Evolutionary conservation across 2,329 filamentous ascomycete species (phyloP).

Genomic region (Diaporthe longicolla): DNA sequence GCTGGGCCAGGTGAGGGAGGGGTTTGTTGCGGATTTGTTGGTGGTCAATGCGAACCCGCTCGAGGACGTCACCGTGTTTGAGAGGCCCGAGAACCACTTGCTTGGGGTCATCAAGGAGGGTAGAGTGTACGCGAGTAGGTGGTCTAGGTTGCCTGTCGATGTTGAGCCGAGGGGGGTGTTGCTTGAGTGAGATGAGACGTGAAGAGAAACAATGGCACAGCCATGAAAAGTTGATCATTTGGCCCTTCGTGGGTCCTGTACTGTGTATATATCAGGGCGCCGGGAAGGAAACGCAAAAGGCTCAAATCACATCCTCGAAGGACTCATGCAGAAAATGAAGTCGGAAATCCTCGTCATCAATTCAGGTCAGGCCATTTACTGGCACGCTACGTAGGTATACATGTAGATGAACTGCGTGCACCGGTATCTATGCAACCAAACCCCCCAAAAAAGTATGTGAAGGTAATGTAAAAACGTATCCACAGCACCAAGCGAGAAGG

Average conservation of each 20-base stretch:
- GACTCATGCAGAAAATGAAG: neutral
- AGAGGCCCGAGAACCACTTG: conserved; percentile 59
- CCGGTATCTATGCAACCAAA: conserved; percentile 28
- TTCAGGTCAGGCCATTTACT: neutral
- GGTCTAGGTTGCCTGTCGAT: conserved; percentile 40
- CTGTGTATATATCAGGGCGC: neutral
- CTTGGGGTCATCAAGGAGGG: conserved; percentile 66
- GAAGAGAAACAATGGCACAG: too few species aligned
- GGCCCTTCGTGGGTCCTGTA: too few species aligned
- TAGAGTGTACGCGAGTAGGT: conserved; percentile 51
- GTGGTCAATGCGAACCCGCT: conserved; percentile 64
- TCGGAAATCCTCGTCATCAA: neutral
- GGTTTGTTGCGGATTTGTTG: conserved; percentile 64
- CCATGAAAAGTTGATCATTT: neutral
- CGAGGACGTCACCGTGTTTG: conserved; percentile 64
- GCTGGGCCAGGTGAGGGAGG: conserved; percentile 61
- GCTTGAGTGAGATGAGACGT: conserved; percentile 24
- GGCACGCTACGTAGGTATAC: conserved; percentile 12
- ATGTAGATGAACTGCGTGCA: conserved; percentile 21
- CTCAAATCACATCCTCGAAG: neutral
- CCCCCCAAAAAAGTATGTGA: conserved; percentile 27
- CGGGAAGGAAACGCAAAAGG: neutral
- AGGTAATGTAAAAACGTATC: conserved; percentile 18
- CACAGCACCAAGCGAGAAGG: conserved; percentile 10
- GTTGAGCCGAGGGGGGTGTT: conserved; percentile 2